Evolutionary conservation across 225 moss, liverwort and hornwort species (phyloP).

Genomic region (Antitrichia curtipendula): DNA sequence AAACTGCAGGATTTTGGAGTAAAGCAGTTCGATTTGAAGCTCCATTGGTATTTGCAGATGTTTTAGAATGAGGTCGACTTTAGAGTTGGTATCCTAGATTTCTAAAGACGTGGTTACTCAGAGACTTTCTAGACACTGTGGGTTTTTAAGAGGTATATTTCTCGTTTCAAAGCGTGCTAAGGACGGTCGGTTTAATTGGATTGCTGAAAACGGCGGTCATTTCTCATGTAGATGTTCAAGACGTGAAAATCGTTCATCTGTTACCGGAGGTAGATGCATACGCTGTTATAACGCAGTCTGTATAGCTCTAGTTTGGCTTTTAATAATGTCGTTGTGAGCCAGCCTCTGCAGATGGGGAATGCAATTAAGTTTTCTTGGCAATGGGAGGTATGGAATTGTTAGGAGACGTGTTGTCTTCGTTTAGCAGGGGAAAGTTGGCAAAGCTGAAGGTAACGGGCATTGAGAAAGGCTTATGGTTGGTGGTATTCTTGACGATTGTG

Average conservation of each 20-base stretch:
- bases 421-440: neutral
- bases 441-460: neutral
- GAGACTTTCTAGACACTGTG: neutral
- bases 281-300: neutral
- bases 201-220: neutral
- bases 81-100: neutral
- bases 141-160: no score
- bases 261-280: neutral
- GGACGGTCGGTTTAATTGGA: neutral
- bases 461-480: neutral
- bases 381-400: neutral
- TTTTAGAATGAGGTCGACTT: neutral
- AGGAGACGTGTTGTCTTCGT: neutral
- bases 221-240: neutral
- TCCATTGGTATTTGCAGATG: neutral
- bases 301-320: neutral
- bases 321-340: neutral
- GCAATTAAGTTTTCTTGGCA: neutral
- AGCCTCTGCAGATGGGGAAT: neutral
- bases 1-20: neutral
- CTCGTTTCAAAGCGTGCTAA: neutral
- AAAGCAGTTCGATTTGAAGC: neutral
- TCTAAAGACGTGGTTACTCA: neutral
- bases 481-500: neutral
- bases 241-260: neutral